Conservation (phyloP, 2,329 filamentous ascomycete genomes). For the Teratosphaeria epicoccoides region DNA sequence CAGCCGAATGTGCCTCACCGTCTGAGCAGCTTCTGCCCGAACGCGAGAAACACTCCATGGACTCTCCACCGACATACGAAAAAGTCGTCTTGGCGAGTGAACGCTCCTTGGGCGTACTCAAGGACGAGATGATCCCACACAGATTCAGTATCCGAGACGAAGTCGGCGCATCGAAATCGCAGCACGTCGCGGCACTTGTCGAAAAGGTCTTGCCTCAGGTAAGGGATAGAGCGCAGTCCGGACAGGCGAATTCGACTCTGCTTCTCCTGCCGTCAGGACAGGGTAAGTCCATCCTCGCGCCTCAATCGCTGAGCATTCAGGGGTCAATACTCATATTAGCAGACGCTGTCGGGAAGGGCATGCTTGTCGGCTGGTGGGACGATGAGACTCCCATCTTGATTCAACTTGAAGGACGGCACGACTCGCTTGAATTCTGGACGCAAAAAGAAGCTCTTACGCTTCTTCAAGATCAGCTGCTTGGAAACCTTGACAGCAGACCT, state of each 20-base stretch:
- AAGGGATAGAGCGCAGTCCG: slow-evolving; percentile 16
- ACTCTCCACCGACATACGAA: slow-evolving; percentile 23
- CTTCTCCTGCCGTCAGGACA: slow-evolving; percentile 25
- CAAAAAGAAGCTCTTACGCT: slow-evolving; percentile 20
- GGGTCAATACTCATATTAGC: slow-evolving; percentile 7
- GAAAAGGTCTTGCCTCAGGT: slow-evolving; percentile 16
- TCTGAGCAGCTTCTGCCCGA: neutral
- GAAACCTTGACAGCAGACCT: slow-evolving; percentile 10
- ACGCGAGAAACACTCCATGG: slow-evolving; percentile 5
- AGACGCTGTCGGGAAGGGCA: slow-evolving; percentile 12
- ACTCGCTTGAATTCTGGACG: slow-evolving; percentile 23
- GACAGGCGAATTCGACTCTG: slow-evolving; percentile 19
- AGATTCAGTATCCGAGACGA: slow-evolving; percentile 21
- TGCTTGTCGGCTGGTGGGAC: slow-evolving; percentile 17
- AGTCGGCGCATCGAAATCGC: slow-evolving; percentile 19
- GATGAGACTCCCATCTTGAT: slow-evolving; percentile 18
- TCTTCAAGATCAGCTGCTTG: slow-evolving; percentile 15
- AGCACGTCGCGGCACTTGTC: slow-evolving; percentile 23
- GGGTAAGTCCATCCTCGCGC: slow-evolving; percentile 10
- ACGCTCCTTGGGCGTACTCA: slow-evolving; percentile 1
- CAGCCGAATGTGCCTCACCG: too few species aligned
- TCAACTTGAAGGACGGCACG: slow-evolving; percentile 20
- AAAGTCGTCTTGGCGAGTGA: slow-evolving; percentile 8
- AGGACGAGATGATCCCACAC: slow-evolving; percentile 10
- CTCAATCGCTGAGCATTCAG: neutral